These are phyloP conservation scores for Pseudocercospora vitis DNA, from an alignment of 2,329 filamentous ascomycete species.

Conservation along the genomic window DNA sequence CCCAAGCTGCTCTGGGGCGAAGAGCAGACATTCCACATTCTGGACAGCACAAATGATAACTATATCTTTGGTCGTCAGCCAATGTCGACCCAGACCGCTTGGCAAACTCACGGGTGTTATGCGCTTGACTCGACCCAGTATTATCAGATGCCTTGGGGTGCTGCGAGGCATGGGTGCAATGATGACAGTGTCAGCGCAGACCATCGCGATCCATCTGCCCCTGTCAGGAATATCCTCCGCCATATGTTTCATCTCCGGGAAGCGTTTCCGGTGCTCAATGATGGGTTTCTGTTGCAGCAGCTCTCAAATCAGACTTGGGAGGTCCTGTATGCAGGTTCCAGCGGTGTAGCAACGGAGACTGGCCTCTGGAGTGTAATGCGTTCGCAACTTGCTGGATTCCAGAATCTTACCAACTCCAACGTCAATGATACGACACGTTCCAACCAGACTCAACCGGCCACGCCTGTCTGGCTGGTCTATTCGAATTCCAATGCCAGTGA, in stretches of 20 bases:
- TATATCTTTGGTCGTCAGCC: constrained; percentile 65
- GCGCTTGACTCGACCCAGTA: constrained; percentile 55
- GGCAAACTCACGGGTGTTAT: constrained; percentile 65
- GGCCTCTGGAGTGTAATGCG: constrained; percentile 61
- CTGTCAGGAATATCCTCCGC: constrained; percentile 60
- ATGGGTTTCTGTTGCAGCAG: constrained; percentile 55
- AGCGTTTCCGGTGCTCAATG: constrained; percentile 57
- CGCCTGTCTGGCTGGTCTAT: constrained; percentile 52
- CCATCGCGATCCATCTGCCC: constrained; percentile 61
- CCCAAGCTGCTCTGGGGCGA: constrained; percentile 62
- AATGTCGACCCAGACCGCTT: constrained; percentile 59
- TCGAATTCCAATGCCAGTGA: constrained; percentile 48
- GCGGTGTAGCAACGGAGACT: constrained; percentile 53
- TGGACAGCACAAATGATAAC: constrained; percentile 62
- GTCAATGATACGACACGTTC: constrained; percentile 35
- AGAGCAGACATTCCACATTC: constrained; percentile 61
- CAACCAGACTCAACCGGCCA: constrained; percentile 30
- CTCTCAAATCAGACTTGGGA: constrained; percentile 57
- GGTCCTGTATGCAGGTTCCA: constrained; percentile 52
- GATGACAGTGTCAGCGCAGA: constrained; percentile 58
- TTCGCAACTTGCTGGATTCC: constrained; percentile 45
- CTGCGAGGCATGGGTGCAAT: constrained; percentile 54
- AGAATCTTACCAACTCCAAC: constrained; percentile 47
- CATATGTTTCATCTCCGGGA: constrained; percentile 59
- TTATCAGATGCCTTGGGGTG: constrained; percentile 56